Evolutionary conservation across 306 rosid species (phyloP), one percentile per base, ranked within the genome.

Genomic region (Casuarina cunninghamiana): DNA sequence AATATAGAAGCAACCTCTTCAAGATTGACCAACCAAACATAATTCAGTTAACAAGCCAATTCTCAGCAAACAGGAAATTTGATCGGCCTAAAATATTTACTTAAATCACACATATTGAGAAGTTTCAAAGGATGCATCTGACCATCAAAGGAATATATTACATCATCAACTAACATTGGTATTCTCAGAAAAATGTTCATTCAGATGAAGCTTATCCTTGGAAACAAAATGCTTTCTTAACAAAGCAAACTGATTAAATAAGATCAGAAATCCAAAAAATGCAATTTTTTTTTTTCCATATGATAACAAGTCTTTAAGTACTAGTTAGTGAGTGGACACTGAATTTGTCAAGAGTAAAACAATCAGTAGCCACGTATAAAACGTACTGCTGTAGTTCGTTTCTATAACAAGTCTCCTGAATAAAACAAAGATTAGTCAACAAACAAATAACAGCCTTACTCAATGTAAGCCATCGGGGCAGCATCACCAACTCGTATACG

Each of bases 401-500:
- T 37, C 65, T 39, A 68, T 44, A 55, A 35, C 73, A 10, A 53
- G 32, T 15, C 46, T 48, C 12, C 5, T 38, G 12, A 44, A 43
- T 62, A 2, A 6, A 39, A 75, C 58, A 79, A 69, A 63, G 67
- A 44, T 42, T 16, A 75, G 51, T 42, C 71, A 42, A 72, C 6
- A 8, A 57, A 21, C 10, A 79, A 69, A 71, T 43, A 39, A 72
- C 16, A 72, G 77, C 58, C 84, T 88, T 93, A 91, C 99, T 95
- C 99, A 6, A 95, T 91, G 82, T 93, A 93, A n/a, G 97, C 97
- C 97, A 93, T 91, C 16, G 97, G 97, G 61, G 99, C 97, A 72
- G 97, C 97, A 82, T 95, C 99, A 53, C 99, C 97, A 70, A 91
- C 96, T 75, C 97, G 86, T 75, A 93, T 93, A 16, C 99, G 97